Evolutionary conservation across 306 rosid genomes (phyloP).

Genomic region (Carpinus fangiana): DNA sequence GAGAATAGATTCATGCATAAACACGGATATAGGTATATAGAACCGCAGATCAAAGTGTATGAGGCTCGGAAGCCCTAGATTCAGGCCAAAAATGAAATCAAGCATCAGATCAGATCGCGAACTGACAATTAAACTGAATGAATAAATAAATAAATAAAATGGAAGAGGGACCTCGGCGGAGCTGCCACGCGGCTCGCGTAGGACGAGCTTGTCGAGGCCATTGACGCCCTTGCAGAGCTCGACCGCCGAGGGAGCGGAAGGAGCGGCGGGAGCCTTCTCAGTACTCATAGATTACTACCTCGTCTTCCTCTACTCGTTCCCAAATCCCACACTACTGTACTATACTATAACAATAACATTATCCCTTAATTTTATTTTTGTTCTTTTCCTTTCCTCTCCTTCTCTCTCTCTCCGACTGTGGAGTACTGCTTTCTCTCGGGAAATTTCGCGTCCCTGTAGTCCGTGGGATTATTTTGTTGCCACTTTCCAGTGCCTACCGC

Average conservation of each 20-base stretch:
- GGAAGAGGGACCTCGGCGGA: conserved; percentile 52
- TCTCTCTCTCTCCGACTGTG: background rate
- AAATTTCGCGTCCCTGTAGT: conserved; percentile 4
- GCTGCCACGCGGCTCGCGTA: conserved; percentile 59
- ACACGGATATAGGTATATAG: background rate
- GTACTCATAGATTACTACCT: conserved; percentile 35
- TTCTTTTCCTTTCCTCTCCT: background rate
- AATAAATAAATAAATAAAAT: background rate
- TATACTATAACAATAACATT: background rate
- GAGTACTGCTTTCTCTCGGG: background rate
- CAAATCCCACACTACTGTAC: background rate
- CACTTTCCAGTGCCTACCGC: background rate
- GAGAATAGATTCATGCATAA: background rate
- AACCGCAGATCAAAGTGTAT: background rate
- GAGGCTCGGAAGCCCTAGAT: background rate
- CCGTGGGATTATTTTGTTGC: background rate
- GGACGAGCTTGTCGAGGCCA: conserved; percentile 69
- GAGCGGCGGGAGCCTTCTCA: conserved; percentile 33
- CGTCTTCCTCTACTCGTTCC: background rate
- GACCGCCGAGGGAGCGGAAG: conserved; percentile 24
- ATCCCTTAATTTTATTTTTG: background rate
- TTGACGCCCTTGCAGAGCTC: conserved; percentile 61
- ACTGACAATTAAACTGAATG: background rate
- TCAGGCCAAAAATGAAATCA: background rate
- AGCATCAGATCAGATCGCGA: conserved; percentile 24